Conservation (phyloP, 148 eudicot species). For the Rheum nobile region DNA sequence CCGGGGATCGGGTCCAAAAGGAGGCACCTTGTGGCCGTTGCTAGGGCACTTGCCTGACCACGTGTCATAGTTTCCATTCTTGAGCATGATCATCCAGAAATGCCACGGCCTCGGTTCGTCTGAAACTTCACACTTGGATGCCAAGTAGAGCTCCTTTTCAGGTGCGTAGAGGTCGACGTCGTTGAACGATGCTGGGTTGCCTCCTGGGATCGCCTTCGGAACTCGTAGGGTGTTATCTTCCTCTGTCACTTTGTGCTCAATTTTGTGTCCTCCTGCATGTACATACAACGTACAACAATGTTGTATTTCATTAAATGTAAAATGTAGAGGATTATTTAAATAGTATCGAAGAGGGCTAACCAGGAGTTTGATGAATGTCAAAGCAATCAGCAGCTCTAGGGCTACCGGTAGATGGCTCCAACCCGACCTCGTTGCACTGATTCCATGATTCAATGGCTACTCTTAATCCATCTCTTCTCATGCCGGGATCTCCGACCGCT, state of each 20-base stretch:
- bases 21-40: background rate
- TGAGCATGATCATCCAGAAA: constrained; percentile 57
- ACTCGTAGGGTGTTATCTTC: constrained; percentile 32
- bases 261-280: background rate
- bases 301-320: background rate
- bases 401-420: constrained; percentile 23
- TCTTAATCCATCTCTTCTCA: constrained; percentile 34
- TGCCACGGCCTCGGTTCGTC: constrained; percentile 42
- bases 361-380: constrained; percentile 6
- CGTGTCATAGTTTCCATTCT: constrained; percentile 41
- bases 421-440: constrained; percentile 44
- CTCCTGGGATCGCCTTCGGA: constrained; percentile 26
- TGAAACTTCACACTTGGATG: constrained; percentile 26
- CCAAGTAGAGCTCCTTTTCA: constrained; percentile 33
- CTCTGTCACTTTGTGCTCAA: constrained; percentile 24
- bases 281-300: background rate
- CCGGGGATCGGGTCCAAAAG: constrained; percentile 11
- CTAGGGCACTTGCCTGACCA: constrained; percentile 13
- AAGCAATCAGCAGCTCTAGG: constrained; percentile 33
- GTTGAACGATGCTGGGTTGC: background rate
- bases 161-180: constrained; percentile 28
- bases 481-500: constrained; percentile 26
- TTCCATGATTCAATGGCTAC: constrained; percentile 43
- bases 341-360: background rate
- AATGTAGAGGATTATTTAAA: too few relatives aligned